Evolutionary conservation across 306 rosid genomes (phyloP).

Genomic region (Mimosa pudica): DNA sequence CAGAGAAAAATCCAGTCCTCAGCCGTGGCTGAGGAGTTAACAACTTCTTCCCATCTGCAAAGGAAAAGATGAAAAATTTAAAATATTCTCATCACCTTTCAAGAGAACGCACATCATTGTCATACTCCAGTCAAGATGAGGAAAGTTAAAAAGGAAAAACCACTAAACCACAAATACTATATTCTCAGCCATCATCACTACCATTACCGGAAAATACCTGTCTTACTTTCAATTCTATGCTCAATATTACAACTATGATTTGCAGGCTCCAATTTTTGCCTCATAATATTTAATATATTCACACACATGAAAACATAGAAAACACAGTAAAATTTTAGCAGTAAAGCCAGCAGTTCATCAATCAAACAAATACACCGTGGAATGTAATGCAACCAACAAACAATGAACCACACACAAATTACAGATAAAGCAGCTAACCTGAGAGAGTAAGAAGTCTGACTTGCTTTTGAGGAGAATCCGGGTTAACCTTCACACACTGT

Average conservation of each 20-base stretch:
- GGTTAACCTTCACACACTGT: conserved; percentile 88
- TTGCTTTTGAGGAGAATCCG: conserved; percentile 97
- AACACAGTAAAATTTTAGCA: conserved; percentile 23
- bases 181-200: neutral
- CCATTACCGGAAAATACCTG: neutral
- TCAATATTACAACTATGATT: neutral
- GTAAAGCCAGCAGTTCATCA: conserved; percentile 15
- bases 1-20: conserved; percentile 91
- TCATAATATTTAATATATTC: neutral
- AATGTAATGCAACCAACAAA: conserved; percentile 12
- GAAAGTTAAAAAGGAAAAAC: neutral
- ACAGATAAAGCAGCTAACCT: conserved; percentile 55
- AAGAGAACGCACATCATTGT: neutral
- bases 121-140: neutral
- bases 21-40: conserved; percentile 90
- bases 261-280: neutral
- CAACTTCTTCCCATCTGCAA: conserved; percentile 74
- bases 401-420: conserved; percentile 27
- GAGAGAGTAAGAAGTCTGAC: conserved; percentile 89
- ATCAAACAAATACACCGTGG: conserved; percentile 9
- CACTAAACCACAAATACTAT: neutral
- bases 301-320: neutral
- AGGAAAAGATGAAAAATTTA: neutral
- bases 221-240: neutral
- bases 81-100: neutral